Base-by-base conservation (phyloP, 768 basidiomycete species). In the Astraeus odoratus region DNA sequence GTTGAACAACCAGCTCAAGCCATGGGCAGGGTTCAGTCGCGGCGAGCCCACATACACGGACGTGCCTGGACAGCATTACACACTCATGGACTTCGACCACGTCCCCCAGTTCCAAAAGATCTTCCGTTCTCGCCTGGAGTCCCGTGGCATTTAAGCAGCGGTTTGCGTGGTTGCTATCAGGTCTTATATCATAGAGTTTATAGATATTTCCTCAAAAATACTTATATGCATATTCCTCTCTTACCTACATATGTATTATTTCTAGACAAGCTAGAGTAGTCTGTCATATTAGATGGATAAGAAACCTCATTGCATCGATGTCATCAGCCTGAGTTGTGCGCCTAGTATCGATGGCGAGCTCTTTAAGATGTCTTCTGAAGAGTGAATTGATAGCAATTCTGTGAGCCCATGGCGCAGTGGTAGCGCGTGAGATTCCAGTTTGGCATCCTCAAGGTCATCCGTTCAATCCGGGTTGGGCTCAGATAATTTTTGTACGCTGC, bases 401-500 rank as follows among this genome's bases (percentile, higher is more conserved):
- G 25, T 8, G 62, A 57, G 64, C 63, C 63, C 63, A 63, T 64
- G 58, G 63, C 63, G 60, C 65, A 64, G 63, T 64, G 63, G 63
- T 64, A 64, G 64, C 62, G 63, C 63, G 60, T 67, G 57, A 62
- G 65, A 67, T 67, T 67, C 65, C 65, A 67, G 64, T 47, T 49
- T 15, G 37, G 30, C 15, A 7, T 68, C 68, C 67, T 64, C 60
- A 69, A 68, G 67, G 68, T 70, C 68, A 67, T 68, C 68, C 67
- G 67, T 69, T 70, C 68, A 65, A 68, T 60, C 61, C 68, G 67
- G 67, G 68, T 68, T 55, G 65, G 66, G 67, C 63, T 67, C 64
- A 67, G 3, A 5, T 49, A 55, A 63, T 36, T 46, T 63, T 43
- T 47, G n/a, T n/a, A n/a, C n/a, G n/a, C n/a, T n/a, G n/a, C n/a